Base-by-base conservation (phyloP, 257 asterid genomes). In the Apocynum venetum region DNA sequence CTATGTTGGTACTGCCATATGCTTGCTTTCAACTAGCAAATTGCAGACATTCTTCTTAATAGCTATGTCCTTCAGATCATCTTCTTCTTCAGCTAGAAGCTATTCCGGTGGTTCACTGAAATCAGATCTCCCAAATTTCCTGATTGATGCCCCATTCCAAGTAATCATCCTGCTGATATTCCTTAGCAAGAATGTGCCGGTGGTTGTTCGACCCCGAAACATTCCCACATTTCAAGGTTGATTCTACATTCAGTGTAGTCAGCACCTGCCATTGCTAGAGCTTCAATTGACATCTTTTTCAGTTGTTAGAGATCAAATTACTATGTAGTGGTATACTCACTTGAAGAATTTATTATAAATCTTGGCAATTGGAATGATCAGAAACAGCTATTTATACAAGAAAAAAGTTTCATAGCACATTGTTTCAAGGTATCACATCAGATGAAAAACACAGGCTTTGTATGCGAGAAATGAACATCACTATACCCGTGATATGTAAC, bases 251-350 rank as follows among this genome's bases (percentile, higher is more conserved):
- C 75, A 7, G 6, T 59, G 76, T 73, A 77, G 55, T 80, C 80
- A 47, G 56, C 86, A 68, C 86, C 79, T 0, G 83, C 79, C 86
- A 76, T 79, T 5, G 86, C 83, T 72, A 79, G 76, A 79, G 86
- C 83, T 51, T 83, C 86, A 13, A 76, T 40, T 1, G 86, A 83
- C 79, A 79, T 80, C 43, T 38, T 60, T 63, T 19, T 5, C 2
- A 6, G 5, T 35, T 52, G 17, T 55, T 19, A 2, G 35, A 0
- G 9, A 49, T 49, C 13, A 25, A 25, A 25, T 25, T 25, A 25
- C 31, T 49, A 49, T 10, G 35, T 57, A 1, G 8, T 57, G 11
- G 59, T 53, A 2, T 20, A 53, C 59, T 52, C 57, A 52, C 19
- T 52, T 52, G 57, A 15, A 52, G 15, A 49, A 49, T 11, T 6